phyloP scores from a whole-genome alignment of 345 rosid species.

The Linum trigynum region DNA sequence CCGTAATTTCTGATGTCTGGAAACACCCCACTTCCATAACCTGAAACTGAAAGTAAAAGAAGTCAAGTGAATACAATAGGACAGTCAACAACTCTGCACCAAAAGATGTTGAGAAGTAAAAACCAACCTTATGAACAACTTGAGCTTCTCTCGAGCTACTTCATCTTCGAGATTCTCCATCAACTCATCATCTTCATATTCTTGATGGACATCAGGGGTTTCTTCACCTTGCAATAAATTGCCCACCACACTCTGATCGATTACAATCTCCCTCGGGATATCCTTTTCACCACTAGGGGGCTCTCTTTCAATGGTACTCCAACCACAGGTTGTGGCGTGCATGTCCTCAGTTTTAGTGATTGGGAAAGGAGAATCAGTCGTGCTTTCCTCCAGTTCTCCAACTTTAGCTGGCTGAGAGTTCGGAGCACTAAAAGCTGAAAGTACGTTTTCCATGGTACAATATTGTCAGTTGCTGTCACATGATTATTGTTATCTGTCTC shows the following conservation, averaged over 20 bases:
- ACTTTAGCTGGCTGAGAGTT: constrained; percentile 24
- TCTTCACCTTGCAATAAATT: constrained; percentile 29
- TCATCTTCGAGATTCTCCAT: constrained; percentile 20
- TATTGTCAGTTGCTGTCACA: constrained; percentile 18
- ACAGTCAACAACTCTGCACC: neutral
- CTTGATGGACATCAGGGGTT: constrained; percentile 25
- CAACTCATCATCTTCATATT: constrained; percentile 26
- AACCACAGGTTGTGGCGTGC: constrained; percentile 25
- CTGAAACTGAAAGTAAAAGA: constrained; percentile 29
- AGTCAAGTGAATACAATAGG: constrained; percentile 5
- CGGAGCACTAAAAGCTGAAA: constrained; percentile 32
- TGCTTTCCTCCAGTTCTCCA: constrained; percentile 28
- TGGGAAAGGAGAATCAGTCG: constrained; percentile 17
- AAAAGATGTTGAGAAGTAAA: constrained; percentile 14
- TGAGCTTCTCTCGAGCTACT: constrained; percentile 69
- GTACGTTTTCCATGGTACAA: constrained; percentile 25
- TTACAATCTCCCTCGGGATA: constrained; percentile 13
- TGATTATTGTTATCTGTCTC: constrained; percentile 20
- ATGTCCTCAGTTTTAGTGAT: constrained; percentile 28
- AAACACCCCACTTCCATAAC: constrained; percentile 70
- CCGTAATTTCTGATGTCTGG: constrained; percentile 46
- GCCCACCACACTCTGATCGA: constrained; percentile 19
- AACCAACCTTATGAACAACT: constrained; percentile 66
- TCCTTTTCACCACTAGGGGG: constrained; percentile 23
- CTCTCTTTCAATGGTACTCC: constrained; percentile 31